These are phyloP conservation scores for Lactarius indigo DNA, from an alignment of 768 basidiomycete genomes.

Conservation along the genomic window DNA sequence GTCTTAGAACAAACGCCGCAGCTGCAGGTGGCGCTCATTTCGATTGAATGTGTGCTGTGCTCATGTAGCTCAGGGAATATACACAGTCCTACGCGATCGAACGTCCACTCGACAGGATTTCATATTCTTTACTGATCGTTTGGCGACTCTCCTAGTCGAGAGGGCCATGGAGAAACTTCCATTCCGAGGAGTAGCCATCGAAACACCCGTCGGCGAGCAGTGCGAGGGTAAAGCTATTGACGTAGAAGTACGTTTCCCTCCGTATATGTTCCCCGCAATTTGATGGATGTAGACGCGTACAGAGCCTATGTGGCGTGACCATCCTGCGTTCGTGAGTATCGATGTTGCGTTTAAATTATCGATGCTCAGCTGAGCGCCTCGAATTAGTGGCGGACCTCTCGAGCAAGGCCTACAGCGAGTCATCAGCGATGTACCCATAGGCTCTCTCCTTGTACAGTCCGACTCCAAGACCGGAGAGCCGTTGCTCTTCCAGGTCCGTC, in stretches of 20 bases:
- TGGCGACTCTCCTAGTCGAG: conserved; percentile 83
- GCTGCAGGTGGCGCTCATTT: conserved; percentile 51
- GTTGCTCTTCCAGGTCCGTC: conserved; percentile 72
- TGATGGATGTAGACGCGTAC: not conserved
- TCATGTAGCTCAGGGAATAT: conserved; percentile 63
- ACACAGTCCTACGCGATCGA: conserved; percentile 76
- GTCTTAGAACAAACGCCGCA: conserved; percentile 79
- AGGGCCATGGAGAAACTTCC: conserved; percentile 82
- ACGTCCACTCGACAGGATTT: conserved; percentile 80
- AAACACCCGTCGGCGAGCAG: conserved; percentile 61
- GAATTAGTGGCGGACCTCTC: conserved; percentile 75
- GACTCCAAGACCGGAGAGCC: conserved; percentile 85
- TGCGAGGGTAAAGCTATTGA: conserved; percentile 60
- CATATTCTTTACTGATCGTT: conserved; percentile 85
- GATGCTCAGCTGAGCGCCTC: not conserved
- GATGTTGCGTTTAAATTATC: not conserved
- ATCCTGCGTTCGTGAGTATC: conserved; percentile 78
- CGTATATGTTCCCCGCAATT: not conserved
- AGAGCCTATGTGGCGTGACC: conserved; percentile 84
- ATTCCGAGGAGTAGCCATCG: conserved; percentile 53
- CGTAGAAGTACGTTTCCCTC: conserved; percentile 44
- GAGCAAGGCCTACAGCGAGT: conserved; percentile 90
- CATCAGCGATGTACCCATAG: conserved; percentile 79
- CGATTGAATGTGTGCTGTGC: not conserved
- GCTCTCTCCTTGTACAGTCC: conserved; percentile 88